phyloP scores from a whole-genome alignment of 768 basidiomycete species.

The Suillus weaverae region DNA sequence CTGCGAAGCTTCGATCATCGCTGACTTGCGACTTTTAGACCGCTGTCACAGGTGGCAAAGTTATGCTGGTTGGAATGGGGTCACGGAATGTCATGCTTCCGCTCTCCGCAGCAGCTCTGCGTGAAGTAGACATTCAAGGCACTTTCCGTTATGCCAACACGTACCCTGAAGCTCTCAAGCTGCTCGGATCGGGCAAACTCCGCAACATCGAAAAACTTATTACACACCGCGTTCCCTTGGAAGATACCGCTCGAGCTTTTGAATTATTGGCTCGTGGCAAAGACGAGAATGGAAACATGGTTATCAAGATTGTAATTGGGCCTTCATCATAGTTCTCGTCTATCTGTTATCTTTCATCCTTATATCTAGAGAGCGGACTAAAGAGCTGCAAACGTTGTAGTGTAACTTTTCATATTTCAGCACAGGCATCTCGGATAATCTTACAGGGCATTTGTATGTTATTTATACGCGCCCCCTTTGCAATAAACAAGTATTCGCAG shows the following conservation, averaged over 20 bases:
- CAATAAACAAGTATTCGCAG: background rate
- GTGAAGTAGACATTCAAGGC: slow-evolving; percentile 92
- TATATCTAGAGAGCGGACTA: slow-evolving; percentile 13
- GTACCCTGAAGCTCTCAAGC: slow-evolving; percentile 80
- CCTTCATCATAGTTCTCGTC: slow-evolving; percentile 22
- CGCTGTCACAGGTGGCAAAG: slow-evolving; percentile 82
- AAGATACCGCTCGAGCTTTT: slow-evolving; percentile 72
- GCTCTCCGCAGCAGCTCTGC: slow-evolving; percentile 75
- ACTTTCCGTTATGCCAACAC: slow-evolving; percentile 92
- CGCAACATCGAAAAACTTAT: slow-evolving; percentile 70
- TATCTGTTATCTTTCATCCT: slow-evolving; percentile 1
- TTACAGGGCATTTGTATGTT: slow-evolving; percentile 22
- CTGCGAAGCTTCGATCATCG: slow-evolving; percentile 10
- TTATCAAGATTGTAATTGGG: slow-evolving; percentile 88
- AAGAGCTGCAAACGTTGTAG: slow-evolving; percentile 4
- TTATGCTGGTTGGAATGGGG: slow-evolving; percentile 97
- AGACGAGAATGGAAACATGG: slow-evolving; percentile 78
- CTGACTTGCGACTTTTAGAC: slow-evolving; percentile 47
- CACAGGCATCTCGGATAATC: slow-evolving; percentile 9
- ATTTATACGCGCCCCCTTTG: background rate
- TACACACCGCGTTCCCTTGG: slow-evolving; percentile 72
- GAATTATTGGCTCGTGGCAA: slow-evolving; percentile 74
- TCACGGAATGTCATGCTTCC: slow-evolving; percentile 79
- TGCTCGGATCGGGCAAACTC: slow-evolving; percentile 68
- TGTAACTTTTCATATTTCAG: slow-evolving; percentile 14